These are phyloP conservation scores for Penicillium taxi DNA, from an alignment of 495 filamentous ascomycete genomes.

Conservation along the genomic window DNA sequence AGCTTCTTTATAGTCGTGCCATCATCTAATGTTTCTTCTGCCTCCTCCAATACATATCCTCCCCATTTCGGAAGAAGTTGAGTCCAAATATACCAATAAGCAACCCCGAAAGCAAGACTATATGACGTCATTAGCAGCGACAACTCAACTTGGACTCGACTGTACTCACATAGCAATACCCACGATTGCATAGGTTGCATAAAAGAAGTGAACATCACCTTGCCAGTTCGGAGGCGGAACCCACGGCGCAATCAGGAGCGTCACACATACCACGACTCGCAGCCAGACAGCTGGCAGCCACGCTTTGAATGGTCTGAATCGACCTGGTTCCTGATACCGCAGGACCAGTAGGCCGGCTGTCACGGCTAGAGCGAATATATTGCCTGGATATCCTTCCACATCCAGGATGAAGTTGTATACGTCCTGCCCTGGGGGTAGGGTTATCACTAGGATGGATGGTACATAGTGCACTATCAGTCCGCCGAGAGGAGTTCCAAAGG, in stretches of 20 bases:
- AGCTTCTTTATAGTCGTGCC: conserved; percentile 53
- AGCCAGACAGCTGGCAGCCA: conserved; percentile 46
- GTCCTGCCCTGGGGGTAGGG: conserved; percentile 54
- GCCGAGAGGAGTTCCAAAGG: conserved; percentile 60
- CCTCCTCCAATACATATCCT: conserved; percentile 52
- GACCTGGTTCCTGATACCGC: conserved; percentile 50
- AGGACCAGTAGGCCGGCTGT: conserved; percentile 55
- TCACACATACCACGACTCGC: conserved; percentile 26
- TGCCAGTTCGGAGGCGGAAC: conserved; percentile 41
- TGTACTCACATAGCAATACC: conserved; percentile 58
- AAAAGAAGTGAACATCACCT: conserved; percentile 52
- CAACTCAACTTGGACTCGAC: background rate
- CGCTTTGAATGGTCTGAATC: conserved; percentile 61
- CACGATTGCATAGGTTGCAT: conserved; percentile 67
- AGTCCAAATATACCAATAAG: conserved; percentile 70
- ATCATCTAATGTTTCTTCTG: conserved; percentile 48
- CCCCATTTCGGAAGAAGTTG: conserved; percentile 51
- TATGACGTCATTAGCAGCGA: background rate
- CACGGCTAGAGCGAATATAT: conserved; percentile 52
- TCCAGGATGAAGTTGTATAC: conserved; percentile 69
- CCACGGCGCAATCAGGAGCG: conserved; percentile 29
- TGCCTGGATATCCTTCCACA: conserved; percentile 61
- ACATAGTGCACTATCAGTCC: conserved; percentile 62
- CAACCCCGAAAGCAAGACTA: conserved; percentile 51
- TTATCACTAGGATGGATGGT: conserved; percentile 57